Evolutionary conservation across 305 asterid genomes (phyloP), one percentile per base, ranked within the genome.

Genomic region (Fraxinus floribunda): DNA sequence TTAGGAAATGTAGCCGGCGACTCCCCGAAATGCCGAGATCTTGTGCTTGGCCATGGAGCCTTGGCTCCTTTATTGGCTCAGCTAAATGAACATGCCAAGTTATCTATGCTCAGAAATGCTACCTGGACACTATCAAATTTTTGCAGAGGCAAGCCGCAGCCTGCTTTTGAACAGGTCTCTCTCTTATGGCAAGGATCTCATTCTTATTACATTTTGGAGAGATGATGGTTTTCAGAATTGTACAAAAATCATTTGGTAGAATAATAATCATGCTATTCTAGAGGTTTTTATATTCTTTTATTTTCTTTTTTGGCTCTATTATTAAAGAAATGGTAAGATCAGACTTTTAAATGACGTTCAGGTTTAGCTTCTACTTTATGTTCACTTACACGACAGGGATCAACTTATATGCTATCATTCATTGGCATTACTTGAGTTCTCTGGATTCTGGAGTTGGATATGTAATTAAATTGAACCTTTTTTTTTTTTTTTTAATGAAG

Each of bases 1-100:
- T 87, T 95, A 85, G 98, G 98, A 79, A 95, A 95, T 86, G 97
- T 95, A 15, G 98, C 98, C 83, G 98, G 98, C 41, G 98, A 95
- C 87, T 95, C 98, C 79, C 94, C 98, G 38, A 91, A 88, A 85
- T 95, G 98, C 80, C 91, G 98, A 32, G 98, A 95, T 87, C 97
- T 95, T 84, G 98, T 95, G 55, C 97, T 95, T 88, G 83, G 87
- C 15, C 78, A 88, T 79, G 98, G 98, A 60, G 98, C 97, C 49
- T 81, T 95, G 89, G 86, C 70, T 73, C 94, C 97, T 5, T 88
- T 95, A 88, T 82, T 94, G 76, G 89, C 93, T 49, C 98, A 91
- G 92, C 86, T 95, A 79, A 95, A 92, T 86, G 97, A 91, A 86
- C 91, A 89, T 82, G 92, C 98, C 74, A 95, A 91, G 87, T 83